Evolutionary conservation across 129 eudicot genomes (phyloP), one percentile per base, ranked within the genome.

Genomic region (Centaurea solstitialis): DNA sequence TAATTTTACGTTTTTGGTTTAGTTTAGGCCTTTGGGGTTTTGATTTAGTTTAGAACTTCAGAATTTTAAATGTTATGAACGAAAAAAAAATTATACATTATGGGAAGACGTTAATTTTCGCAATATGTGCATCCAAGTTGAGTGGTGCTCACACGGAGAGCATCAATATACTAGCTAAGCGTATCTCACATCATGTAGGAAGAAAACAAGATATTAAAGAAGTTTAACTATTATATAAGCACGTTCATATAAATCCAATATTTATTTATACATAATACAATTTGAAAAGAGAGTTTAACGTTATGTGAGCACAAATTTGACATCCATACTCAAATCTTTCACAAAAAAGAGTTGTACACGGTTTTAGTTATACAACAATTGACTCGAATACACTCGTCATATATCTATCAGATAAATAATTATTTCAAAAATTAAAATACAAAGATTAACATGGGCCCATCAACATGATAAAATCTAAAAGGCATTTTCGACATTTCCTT

Each of bases 401-500:
- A 30, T 30, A 30, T 30, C 35, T n/a, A 4, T 53, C 0, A 17
- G 5, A 17, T 15, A 53, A 53, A n/a, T n/a, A n/a, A n/a, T 41
- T 41, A 8, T 41, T 3, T 41, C 9, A 7, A 7, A 41, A 41
- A 57, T 41, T 41, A 7, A 41, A 41, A 57, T 2, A 57, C 1
- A 18, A 53, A 15, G 62, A n/a, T 57, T 57, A 57, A 57, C 9
- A 8, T 57, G 65, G 65, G 22, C 23, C 65, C 65, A 1, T 1
- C 5, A 17, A 57, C 18, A 4, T 10, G 6, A 39, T 3, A 38
- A 71, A 39, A 71, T 71, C 75, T 61, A 12, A 47, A 81, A 81
- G 80, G 75, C 41, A 21, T 15, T 81, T 81, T 65, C 13, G 80
- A 50, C 76, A 75, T 74, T 50, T 68, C 75, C 5, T 33, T 68